phyloP scores from a whole-genome alignment of 2,329 filamentous ascomycete species.

The Chalaropsis ovoidea region DNA sequence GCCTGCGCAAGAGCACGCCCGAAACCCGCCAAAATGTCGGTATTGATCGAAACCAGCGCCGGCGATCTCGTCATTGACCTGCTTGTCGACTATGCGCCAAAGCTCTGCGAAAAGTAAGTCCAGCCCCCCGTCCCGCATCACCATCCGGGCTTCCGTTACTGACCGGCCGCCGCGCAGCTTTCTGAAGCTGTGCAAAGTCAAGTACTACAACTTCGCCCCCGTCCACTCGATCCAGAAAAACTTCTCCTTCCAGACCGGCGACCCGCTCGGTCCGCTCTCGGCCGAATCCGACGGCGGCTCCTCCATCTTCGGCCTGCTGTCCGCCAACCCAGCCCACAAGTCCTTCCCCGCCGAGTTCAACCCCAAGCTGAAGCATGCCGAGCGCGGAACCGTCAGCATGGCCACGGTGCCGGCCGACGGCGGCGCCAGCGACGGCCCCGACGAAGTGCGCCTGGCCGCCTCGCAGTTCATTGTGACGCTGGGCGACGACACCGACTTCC shows the following conservation, averaged over 20 bases:
- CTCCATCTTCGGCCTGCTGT: constrained; percentile 80
- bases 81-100: constrained; percentile 77
- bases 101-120: constrained; percentile 89
- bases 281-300: constrained; percentile 81
- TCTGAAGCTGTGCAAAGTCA: constrained; percentile 95
- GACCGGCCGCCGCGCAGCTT: constrained; percentile 53
- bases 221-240: constrained; percentile 85
- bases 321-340: constrained; percentile 55
- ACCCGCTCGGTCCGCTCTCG: constrained; percentile 79
- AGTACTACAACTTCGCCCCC: constrained; percentile 97
- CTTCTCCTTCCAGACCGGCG: constrained; percentile 93
- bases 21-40: constrained; percentile 55
- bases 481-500: constrained; percentile 76
- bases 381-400: constrained; percentile 93
- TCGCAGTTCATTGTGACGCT: constrained; percentile 93
- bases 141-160: constrained; percentile 25
- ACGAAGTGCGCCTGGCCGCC: constrained; percentile 66
- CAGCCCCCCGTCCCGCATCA: neutral
- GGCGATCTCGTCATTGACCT: constrained; percentile 95
- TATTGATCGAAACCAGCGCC: constrained; percentile 81
- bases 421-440: constrained; percentile 66
- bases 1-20: neutral
- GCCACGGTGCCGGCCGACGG: constrained; percentile 69
- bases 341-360: constrained; percentile 78
- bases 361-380: constrained; percentile 75